Evolutionary conservation across 202 grass and related monocot genomes (phyloP).

Genomic region (Carex sylvatica): DNA sequence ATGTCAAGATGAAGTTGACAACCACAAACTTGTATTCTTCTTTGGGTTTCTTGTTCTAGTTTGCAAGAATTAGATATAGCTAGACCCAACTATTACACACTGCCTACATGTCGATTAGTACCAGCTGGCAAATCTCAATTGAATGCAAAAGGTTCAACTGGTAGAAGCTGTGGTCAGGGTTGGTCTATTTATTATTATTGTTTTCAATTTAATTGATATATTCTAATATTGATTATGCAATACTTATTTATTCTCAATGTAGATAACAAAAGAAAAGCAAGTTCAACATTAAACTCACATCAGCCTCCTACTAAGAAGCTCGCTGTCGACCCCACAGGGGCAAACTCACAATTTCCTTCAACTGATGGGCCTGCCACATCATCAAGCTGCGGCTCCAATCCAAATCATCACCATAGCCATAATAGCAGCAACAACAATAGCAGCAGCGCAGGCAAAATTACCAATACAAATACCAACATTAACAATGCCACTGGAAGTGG

Average conservation of each 20-base stretch:
- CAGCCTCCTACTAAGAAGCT: conserved; percentile 79
- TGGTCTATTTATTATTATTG: neutral
- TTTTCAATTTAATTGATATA: neutral
- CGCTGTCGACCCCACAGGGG: conserved; percentile 28
- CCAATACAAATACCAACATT: neutral
- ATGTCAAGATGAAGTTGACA: neutral
- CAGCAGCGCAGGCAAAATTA: neutral
- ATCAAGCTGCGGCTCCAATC: conserved; percentile 40
- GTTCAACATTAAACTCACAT: conserved; percentile 35
- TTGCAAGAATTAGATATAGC: neutral
- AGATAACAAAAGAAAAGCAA: conserved; percentile 65
- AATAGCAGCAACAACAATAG: conserved; percentile 30
- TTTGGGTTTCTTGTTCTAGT: conserved; percentile 2
- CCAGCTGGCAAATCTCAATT: neutral
- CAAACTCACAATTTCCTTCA: conserved; percentile 48
- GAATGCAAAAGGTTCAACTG: neutral
- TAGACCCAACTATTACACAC: neutral
- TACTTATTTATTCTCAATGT: conserved; percentile 21
- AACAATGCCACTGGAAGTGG: conserved; percentile 11
- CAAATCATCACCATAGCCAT: conserved; percentile 44
- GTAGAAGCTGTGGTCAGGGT: neutral
- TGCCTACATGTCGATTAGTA: neutral
- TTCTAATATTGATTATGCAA: conserved; percentile 6
- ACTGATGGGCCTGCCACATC: conserved; percentile 50
- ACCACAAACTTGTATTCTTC: neutral